Evolutionary conservation across 2,329 filamentous ascomycete genomes (phyloP).

Genomic region (Penicillium frequentans): DNA sequence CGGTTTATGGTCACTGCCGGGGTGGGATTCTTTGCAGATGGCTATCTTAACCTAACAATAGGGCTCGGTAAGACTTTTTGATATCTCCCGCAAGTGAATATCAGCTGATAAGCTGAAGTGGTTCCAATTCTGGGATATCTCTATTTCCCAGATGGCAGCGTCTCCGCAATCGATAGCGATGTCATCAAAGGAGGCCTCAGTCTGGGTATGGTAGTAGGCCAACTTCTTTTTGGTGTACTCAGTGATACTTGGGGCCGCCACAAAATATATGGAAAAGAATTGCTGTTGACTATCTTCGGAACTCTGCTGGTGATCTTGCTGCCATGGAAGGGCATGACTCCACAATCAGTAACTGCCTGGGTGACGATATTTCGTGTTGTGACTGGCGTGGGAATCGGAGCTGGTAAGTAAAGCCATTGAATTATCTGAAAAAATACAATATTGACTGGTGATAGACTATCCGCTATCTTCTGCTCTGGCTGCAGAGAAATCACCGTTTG

Average conservation of each 20-base stretch:
- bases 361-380: slow-evolving; percentile 23
- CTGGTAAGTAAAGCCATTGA: slow-evolving; percentile 17
- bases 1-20: slow-evolving; percentile 25
- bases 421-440: neutral
- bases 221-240: slow-evolving; percentile 27
- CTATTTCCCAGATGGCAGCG: slow-evolving; percentile 24
- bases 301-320: slow-evolving; percentile 25
- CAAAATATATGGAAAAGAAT: slow-evolving; percentile 27
- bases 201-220: slow-evolving; percentile 28
- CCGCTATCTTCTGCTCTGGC: slow-evolving; percentile 13
- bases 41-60: slow-evolving; percentile 28
- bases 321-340: slow-evolving; percentile 19
- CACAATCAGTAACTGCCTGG: slow-evolving; percentile 13
- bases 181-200: slow-evolving; percentile 24
- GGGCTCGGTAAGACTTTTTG: slow-evolving; percentile 20
- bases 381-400: slow-evolving; percentile 26
- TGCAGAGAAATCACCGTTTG: slow-evolving; percentile 16
- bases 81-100: neutral
- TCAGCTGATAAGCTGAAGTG: slow-evolving; percentile 9
- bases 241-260: slow-evolving; percentile 28
- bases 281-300: slow-evolving; percentile 24
- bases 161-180: slow-evolving; percentile 15
- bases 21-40: slow-evolving; percentile 28
- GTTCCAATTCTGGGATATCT: slow-evolving; percentile 28
- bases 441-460: slow-evolving; percentile 14